These are phyloP conservation scores for Prunus persica DNA, from an alignment of 306 rosid species.

Conservation along the genomic window Prunus_persica_NCBIv2 NC_034012.1:4123501-4124000, in stretches of 20 bases:
- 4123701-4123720: too few species aligned
- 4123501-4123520: conserved; percentile 9
- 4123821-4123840: neutral
- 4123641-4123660: neutral
- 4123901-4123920: neutral
- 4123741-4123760: neutral
- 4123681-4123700: too few species aligned
- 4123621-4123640: neutral
- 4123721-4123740: neutral
- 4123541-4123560: neutral
- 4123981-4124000: neutral
- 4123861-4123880: neutral
- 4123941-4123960: neutral
- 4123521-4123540: conserved; percentile 24
- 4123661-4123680: too few species aligned
- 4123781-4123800: neutral
- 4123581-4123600: neutral
- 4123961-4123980: neutral
- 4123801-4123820: neutral
- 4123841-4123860: neutral
- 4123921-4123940: neutral
- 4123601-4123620: neutral
- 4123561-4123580: neutral
- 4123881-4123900: neutral
- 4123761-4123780: neutral